Evolutionary conservation across 352 stramenopile species (phyloP).

Genomic region (Globisporangium canariense): DNA sequence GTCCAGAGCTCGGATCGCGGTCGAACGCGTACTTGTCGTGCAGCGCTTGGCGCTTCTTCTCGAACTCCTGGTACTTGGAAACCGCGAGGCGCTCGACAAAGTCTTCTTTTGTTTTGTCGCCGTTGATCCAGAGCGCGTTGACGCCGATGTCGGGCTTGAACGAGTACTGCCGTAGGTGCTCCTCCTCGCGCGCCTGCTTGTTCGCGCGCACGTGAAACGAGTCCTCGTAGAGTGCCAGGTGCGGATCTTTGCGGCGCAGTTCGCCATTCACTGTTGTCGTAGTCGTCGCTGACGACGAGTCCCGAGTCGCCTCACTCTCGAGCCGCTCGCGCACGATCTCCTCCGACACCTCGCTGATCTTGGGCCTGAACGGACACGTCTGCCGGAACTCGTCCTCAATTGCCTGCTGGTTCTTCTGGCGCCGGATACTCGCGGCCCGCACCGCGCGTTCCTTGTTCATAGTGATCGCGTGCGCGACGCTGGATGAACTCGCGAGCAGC

Average conservation of each 20-base stretch:
- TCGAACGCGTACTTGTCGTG: constrained; percentile 63
- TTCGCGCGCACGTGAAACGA: constrained; percentile 43
- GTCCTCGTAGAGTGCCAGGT: constrained; percentile 72
- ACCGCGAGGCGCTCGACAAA: constrained; percentile 72
- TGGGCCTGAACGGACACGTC: constrained; percentile 66
- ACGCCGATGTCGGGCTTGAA: constrained; percentile 82
- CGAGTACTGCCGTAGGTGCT: constrained; percentile 60
- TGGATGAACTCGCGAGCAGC: constrained; percentile 33
- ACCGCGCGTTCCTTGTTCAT: constrained; percentile 41
- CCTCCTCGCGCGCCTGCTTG: constrained; percentile 43
- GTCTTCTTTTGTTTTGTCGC: constrained; percentile 34
- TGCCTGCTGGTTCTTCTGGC: constrained; percentile 47
- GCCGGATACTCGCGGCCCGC: constrained; percentile 31
- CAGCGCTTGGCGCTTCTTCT: constrained; percentile 49
- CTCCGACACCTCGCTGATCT: constrained; percentile 66
- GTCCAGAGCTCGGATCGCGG: constrained; percentile 55
- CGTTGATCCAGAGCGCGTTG: constrained; percentile 55
- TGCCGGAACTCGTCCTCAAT: constrained; percentile 66
- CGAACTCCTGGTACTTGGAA: constrained; percentile 61
- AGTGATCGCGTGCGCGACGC: constrained; percentile 22
- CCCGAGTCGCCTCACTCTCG: constrained; percentile 32
- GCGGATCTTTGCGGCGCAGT: constrained; percentile 40
- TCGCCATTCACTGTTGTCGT: constrained; percentile 21
- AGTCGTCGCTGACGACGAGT: constrained; percentile 6
- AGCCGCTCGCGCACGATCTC: constrained; percentile 75